Conservation (phyloP, 2,329 filamentous ascomycete genomes). For the Alternaria tenuissima region DNA sequence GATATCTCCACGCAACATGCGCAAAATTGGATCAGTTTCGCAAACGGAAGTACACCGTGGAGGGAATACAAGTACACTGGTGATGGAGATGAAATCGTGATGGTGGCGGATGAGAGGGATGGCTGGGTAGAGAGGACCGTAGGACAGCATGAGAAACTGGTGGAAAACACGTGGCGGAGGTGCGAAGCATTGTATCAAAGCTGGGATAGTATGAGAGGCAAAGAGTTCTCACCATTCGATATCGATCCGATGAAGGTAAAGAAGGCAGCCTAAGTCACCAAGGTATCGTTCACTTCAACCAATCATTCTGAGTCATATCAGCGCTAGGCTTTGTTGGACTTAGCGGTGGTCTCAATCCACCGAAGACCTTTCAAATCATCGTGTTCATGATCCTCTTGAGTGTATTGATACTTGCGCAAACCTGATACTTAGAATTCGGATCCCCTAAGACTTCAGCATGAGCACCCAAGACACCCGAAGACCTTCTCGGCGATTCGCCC, state of each 20-base stretch:
- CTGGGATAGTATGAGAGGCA: slow-evolving; percentile 21
- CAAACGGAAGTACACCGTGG: slow-evolving; percentile 31
- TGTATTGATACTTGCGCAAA: neutral
- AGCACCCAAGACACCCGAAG: neutral
- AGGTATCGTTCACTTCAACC: neutral
- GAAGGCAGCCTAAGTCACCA: neutral
- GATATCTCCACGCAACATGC: slow-evolving; percentile 32
- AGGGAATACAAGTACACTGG: slow-evolving; percentile 23
- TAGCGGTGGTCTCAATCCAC: neutral
- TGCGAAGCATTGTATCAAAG: slow-evolving; percentile 23
- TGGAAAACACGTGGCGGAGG: slow-evolving; percentile 19
- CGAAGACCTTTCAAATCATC: neutral
- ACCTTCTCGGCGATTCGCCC: neutral
- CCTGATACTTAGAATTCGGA: neutral
- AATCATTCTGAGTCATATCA: neutral
- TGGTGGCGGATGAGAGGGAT: slow-evolving; percentile 33
- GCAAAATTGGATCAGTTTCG: slow-evolving; percentile 31
- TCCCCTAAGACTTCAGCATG: neutral
- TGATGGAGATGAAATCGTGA: slow-evolving; percentile 20
- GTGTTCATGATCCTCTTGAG: neutral
- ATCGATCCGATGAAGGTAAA: slow-evolving; percentile 18
- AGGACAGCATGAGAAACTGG: slow-evolving; percentile 21
- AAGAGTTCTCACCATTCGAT: slow-evolving; percentile 18
- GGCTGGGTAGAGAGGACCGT: slow-evolving; percentile 32
- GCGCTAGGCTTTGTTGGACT: neutral